phyloP scores from a whole-genome alignment of 768 basidiomycete genomes.

The Xerocomus potaroensis region DNA sequence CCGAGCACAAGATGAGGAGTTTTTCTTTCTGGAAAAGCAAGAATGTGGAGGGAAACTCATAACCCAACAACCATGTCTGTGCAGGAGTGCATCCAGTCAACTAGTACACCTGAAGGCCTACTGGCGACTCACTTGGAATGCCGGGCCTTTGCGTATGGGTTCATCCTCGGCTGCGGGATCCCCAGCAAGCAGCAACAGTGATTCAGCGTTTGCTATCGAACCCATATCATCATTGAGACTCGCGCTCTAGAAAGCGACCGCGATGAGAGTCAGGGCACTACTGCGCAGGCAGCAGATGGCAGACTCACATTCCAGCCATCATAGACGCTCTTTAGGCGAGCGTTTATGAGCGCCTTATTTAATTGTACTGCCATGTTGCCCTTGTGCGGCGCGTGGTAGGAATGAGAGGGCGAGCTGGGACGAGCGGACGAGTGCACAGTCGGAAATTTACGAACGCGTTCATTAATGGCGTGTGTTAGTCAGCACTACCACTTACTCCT shows the following conservation, averaged over 20 bases:
- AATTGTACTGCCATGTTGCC: constrained; percentile 63
- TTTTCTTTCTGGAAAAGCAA: constrained; percentile 77
- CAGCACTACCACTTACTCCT: constrained; percentile 18
- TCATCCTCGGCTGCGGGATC: constrained; percentile 84
- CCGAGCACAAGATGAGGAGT: constrained; percentile 77
- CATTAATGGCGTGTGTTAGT: constrained; percentile 23
- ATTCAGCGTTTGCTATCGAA: constrained; percentile 64
- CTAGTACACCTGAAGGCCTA: not conserved
- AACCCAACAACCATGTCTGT: constrained; percentile 95
- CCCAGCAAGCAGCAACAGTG: constrained; percentile 67
- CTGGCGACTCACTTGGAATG: constrained; percentile 67
- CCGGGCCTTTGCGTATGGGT: constrained; percentile 85
- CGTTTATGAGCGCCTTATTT: constrained; percentile 55
- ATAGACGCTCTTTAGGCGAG: constrained; percentile 55
- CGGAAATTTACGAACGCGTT: constrained; percentile 33
- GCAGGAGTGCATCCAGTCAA: constrained; percentile 4
- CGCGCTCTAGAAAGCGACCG: constrained; percentile 44
- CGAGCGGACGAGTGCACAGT: constrained; percentile 14
- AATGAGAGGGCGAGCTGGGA: constrained; percentile 10
- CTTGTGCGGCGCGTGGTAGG: constrained; percentile 1
- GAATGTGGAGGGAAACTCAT: constrained; percentile 95
- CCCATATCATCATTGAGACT: constrained; percentile 67
- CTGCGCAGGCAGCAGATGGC: constrained; percentile 5
- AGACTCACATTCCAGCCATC: constrained; percentile 58
- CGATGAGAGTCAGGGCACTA: constrained; percentile 11